These are phyloP conservation scores for Rhodotorula babjevae DNA, from an alignment of 768 basidiomycete genomes.

Conservation along the genomic window DNA sequence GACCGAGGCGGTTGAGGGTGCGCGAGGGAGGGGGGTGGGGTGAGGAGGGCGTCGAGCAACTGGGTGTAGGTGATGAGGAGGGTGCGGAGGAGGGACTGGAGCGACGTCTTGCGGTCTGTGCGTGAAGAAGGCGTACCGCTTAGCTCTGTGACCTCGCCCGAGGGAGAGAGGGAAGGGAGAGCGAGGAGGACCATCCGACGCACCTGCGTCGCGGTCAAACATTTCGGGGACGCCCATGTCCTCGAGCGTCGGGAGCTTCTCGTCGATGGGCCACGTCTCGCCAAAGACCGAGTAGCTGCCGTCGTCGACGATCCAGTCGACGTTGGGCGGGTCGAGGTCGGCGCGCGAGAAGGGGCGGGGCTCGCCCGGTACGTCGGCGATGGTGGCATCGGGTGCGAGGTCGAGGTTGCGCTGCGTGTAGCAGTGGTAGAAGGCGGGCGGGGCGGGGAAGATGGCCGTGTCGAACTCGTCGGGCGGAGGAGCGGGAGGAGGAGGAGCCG, in stretches of 20 bases:
- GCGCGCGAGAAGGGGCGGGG: constrained; percentile 50
- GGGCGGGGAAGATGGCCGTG: constrained; percentile 64
- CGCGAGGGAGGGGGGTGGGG: constrained; percentile 52
- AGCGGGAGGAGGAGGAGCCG: not conserved
- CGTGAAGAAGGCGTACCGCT: too few relatives aligned
- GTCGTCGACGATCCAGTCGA: constrained; percentile 85
- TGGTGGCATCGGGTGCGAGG: constrained; percentile 57
- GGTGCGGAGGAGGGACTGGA: constrained; percentile 66
- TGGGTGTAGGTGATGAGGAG: constrained; percentile 73
- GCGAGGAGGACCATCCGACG: constrained; percentile 32
- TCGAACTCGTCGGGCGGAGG: constrained; percentile 28
- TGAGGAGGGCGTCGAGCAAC: constrained; percentile 64
- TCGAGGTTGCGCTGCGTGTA: constrained; percentile 71
- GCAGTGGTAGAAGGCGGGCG: constrained; percentile 74
- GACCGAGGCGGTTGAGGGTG: constrained; percentile 43
- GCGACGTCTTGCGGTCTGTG: constrained; percentile 70
- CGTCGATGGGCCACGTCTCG: constrained; percentile 87
- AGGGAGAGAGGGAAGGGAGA: too few relatives aligned
- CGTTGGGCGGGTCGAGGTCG: constrained; percentile 73
- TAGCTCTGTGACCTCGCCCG: too few relatives aligned
- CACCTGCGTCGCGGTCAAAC: constrained; percentile 67
- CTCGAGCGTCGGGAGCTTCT: constrained; percentile 72
- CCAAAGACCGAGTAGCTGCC: constrained; percentile 76
- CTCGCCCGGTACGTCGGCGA: constrained; percentile 41
- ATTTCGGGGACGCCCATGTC: constrained; percentile 75